These are phyloP conservation scores for Xylariaceae sp. DNA, from an alignment of 2,329 filamentous ascomycete genomes.

Conservation along the genomic window DNA sequence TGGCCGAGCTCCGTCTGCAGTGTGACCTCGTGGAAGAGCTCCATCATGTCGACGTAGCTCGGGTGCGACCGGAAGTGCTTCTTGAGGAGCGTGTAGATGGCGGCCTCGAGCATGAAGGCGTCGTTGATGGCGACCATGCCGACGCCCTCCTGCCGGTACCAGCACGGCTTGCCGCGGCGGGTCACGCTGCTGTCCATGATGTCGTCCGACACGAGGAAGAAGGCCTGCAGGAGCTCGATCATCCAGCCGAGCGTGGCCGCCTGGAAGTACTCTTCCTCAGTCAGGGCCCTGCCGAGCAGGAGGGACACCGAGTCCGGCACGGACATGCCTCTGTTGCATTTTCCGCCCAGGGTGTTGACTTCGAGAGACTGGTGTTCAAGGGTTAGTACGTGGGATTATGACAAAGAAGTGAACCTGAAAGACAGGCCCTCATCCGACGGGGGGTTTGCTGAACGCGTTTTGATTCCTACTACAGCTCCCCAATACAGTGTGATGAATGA, in stretches of 20 bases:
- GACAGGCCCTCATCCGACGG: no score
- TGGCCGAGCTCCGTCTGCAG: slow-evolving; percentile 96
- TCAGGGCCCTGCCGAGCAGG: slow-evolving; percentile 66
- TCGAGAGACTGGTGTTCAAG: slow-evolving; percentile 62
- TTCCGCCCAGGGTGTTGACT: slow-evolving; percentile 85
- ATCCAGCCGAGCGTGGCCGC: slow-evolving; percentile 90
- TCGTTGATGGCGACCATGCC: slow-evolving; percentile 99
- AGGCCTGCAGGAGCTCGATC: slow-evolving; percentile 96
- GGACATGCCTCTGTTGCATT: slow-evolving; percentile 98
- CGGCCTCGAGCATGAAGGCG: slow-evolving; percentile 86
- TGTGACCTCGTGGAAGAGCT: slow-evolving; percentile 92
- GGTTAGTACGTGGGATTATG: slow-evolving; percentile 7
- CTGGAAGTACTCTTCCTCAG: slow-evolving; percentile 79
- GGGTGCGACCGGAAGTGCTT: slow-evolving; percentile 88
- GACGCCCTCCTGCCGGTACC: slow-evolving; percentile 86
- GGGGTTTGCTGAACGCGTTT: no score
- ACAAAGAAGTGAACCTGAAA: no score
- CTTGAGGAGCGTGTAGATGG: slow-evolving; percentile 87
- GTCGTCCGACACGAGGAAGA: slow-evolving; percentile 97
- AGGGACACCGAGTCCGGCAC: slow-evolving; percentile 86
- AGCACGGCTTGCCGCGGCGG: slow-evolving; percentile 88
- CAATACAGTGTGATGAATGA: no score
- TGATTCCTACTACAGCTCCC: no score
- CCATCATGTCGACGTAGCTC: slow-evolving; percentile 82
- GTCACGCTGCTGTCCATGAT: slow-evolving; percentile 98